Conservation (phyloP, 164 flowering plant species). For the Piper longum region DNA sequence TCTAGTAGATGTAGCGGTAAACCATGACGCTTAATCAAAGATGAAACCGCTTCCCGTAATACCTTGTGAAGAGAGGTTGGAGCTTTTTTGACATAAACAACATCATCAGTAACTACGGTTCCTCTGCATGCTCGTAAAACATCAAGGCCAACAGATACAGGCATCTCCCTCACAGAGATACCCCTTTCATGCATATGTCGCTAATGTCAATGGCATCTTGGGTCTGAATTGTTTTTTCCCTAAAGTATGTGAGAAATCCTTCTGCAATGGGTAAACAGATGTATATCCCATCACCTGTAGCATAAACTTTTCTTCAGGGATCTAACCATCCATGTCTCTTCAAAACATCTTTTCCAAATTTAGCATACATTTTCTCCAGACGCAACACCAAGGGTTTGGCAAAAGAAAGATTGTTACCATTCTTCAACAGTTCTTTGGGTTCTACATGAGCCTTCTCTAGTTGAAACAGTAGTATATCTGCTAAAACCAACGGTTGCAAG, state of each 20-base stretch:
- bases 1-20: constrained; percentile 43
- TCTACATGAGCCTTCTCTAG: constrained; percentile 7
- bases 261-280: constrained; percentile 70
- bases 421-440: constrained; percentile 8
- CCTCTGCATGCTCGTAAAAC: constrained; percentile 46
- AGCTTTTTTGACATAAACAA: constrained; percentile 28
- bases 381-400: constrained; percentile 39
- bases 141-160: constrained; percentile 28
- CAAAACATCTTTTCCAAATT: constrained; percentile 65
- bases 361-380: constrained; percentile 52
- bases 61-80: constrained; percentile 45
- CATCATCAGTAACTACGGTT: constrained; percentile 28
- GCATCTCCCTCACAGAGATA: constrained; percentile 12
- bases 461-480: constrained; percentile 8
- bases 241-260: constrained; percentile 27
- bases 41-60: constrained; percentile 51
- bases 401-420: constrained; percentile 3
- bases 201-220: constrained; percentile 12
- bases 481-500: constrained; percentile 25
- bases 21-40: constrained; percentile 39
- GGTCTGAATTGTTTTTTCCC: constrained; percentile 12
- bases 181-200: constrained; percentile 8
- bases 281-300: constrained; percentile 28
- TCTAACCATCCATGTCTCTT: constrained; percentile 87
- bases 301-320: constrained; percentile 54